A percentile compares a stretch with the other conserved stretches of the same genome.
phyloP scores from a whole-genome alignment of 2,329 filamentous ascomycete genomes.

The Scedosporium dehoogii region DNA sequence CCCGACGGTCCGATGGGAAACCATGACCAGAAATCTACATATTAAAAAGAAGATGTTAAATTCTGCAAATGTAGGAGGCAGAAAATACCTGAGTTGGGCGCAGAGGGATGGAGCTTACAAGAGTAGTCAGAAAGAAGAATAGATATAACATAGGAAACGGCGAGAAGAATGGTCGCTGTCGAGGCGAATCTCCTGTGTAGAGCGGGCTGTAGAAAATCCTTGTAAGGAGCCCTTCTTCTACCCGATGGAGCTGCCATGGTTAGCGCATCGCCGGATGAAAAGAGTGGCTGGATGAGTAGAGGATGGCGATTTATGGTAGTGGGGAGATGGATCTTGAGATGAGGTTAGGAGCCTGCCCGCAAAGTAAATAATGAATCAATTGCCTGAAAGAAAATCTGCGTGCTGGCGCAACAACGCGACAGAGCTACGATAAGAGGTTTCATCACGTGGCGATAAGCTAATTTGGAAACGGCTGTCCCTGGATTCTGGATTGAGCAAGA shows the following conservation, averaged over 20 bases:
- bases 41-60: constrained; percentile 1
- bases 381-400: constrained; percentile 1
- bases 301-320: not conserved
- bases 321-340: not conserved
- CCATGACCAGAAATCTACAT: constrained; percentile 71
- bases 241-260: constrained; percentile 5
- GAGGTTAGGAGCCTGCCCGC: not conserved
- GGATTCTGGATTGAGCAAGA: not conserved
- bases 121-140: constrained; percentile 60
- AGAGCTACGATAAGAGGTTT: constrained; percentile 4
- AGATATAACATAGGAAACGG: constrained; percentile 64
- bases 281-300: not conserved
- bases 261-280: not conserved
- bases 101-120: constrained; percentile 37
- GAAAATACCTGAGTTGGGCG: not conserved
- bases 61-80: not conserved
- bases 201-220: constrained; percentile 83
- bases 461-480: not conserved
- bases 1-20: constrained; percentile 71
- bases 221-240: constrained; percentile 45
- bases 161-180: constrained; percentile 59
- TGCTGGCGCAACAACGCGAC: constrained; percentile 3
- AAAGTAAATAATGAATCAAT: constrained; percentile 6
- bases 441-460: constrained; percentile 8
- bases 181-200: constrained; percentile 79